Conservation (phyloP, 352 stramenopile genomes). For the Phytopythium mirpurense region DNA sequence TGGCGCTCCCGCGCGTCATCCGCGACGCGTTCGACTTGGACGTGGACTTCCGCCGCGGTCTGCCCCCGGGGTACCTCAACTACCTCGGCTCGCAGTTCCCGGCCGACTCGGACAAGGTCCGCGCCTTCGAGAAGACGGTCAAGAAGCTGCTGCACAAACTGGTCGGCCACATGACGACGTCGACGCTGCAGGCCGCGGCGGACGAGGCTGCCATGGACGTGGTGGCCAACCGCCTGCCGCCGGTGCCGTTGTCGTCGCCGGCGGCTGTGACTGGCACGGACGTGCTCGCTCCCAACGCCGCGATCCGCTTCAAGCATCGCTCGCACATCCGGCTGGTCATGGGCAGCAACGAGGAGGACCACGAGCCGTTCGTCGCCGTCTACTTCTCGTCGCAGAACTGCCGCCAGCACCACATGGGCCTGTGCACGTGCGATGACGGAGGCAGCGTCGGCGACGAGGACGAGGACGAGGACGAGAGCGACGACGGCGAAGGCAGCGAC, state of each 20-base stretch:
- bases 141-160: constrained; percentile 54
- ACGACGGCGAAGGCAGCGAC: constrained; percentile 18
- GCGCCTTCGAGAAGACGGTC: constrained; percentile 37
- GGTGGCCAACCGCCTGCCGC: constrained; percentile 68
- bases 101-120: constrained; percentile 29
- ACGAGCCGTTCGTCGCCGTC: constrained; percentile 56
- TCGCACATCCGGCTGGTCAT: constrained; percentile 66
- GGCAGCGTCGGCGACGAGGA: constrained; percentile 22
- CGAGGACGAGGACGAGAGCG: constrained; percentile 10
- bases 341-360: constrained; percentile 41
- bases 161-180: constrained; percentile 31
- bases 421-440: constrained; percentile 53
- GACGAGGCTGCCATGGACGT: constrained; percentile 78
- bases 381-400: constrained; percentile 79
- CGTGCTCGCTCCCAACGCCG: constrained; percentile 37
- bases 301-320: constrained; percentile 61
- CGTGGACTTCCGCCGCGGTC: constrained; percentile 59
- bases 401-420: constrained; percentile 75
- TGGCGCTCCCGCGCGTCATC: constrained; percentile 69
- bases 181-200: constrained; percentile 60
- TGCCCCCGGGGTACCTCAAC: constrained; percentile 67
- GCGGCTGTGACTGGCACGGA: constrained; percentile 16
- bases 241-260: constrained; percentile 10
- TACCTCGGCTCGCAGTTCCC: constrained; percentile 72
- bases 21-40: constrained; percentile 76